Conservation (phyloP, 257 asterid species). For the Avicennia marina region DNA sequence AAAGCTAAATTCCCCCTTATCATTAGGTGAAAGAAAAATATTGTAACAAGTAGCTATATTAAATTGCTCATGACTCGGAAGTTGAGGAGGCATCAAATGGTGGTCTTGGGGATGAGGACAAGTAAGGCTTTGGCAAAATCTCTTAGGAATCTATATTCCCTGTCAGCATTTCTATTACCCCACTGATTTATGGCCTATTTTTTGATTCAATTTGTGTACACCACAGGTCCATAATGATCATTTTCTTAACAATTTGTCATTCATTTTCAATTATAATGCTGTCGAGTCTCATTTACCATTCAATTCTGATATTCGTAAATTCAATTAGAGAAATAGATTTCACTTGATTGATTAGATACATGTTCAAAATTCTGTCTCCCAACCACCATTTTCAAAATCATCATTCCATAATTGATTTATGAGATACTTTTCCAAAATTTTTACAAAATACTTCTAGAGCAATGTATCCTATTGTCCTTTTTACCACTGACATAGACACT, state of each 20-base stretch:
- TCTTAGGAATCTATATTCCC: conserved; percentile 18
- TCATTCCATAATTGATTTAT: conserved; percentile 41
- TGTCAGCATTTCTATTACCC: conserved; percentile 41
- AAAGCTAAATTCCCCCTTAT: too few species aligned
- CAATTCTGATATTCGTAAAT: conserved; percentile 21
- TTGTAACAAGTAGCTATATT: too few species aligned
- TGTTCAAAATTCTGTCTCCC: conserved; percentile 2
- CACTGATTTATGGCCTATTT: conserved; percentile 27
- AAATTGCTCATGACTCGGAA: not conserved
- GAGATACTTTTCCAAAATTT: conserved; percentile 33
- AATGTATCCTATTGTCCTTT: conserved; percentile 40
- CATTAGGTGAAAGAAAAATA: too few species aligned
- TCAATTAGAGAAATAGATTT: conserved; percentile 27
- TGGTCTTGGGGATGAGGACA: conserved; percentile 18
- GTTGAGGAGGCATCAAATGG: not conserved
- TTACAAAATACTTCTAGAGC: conserved; percentile 31
- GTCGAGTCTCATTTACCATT: not conserved
- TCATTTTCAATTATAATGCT: conserved; percentile 20
- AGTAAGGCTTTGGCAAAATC: conserved; percentile 33
- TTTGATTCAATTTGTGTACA: conserved; percentile 37
- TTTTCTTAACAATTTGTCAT: conserved; percentile 13
- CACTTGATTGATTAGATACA: conserved; percentile 11
- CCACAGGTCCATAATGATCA: conserved; percentile 40
- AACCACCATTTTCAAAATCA: conserved; percentile 25
- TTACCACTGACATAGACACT: conserved; percentile 20